These are phyloP conservation scores for Candida neerlandica DNA, from an alignment of 1,139 yeast genomes.

Conservation along the genomic window DNA sequence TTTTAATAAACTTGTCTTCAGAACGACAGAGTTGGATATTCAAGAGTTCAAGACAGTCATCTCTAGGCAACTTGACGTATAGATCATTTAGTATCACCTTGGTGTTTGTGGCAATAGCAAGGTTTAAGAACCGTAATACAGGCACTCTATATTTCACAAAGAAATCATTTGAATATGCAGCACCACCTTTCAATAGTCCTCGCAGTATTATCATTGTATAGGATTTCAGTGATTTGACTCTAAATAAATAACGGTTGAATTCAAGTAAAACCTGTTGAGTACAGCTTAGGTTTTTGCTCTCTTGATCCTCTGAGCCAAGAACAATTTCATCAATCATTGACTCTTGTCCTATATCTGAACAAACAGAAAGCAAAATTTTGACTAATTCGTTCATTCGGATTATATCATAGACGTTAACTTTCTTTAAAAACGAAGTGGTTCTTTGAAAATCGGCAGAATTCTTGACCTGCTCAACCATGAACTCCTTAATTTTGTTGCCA, in stretches of 20 bases:
- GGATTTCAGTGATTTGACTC: slow-evolving; percentile 9
- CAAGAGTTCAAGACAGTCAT: slow-evolving; percentile 25
- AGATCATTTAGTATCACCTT: slow-evolving; percentile 27
- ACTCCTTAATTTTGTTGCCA: slow-evolving; percentile 11
- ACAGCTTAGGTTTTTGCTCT: slow-evolving; percentile 12
- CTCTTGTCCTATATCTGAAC: slow-evolving; percentile 1
- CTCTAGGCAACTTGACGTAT: slow-evolving; percentile 20
- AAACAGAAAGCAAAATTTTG: neutral
- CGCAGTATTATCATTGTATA: slow-evolving; percentile 13
- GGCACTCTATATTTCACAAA: slow-evolving; percentile 11
- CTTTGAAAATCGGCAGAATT: slow-evolving; percentile 8
- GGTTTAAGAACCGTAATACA: slow-evolving; percentile 19
- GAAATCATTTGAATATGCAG: slow-evolving; percentile 7
- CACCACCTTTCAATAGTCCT: slow-evolving; percentile 11
- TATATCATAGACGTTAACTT: slow-evolving; percentile 23
- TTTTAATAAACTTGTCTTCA: slow-evolving; percentile 12
- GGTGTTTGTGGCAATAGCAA: slow-evolving; percentile 24
- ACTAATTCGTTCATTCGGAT: slow-evolving; percentile 20
- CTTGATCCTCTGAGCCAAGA: slow-evolving; percentile 16
- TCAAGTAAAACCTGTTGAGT: slow-evolving; percentile 22
- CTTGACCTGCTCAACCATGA: slow-evolving; percentile 5
- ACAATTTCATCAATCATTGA: slow-evolving; percentile 20
- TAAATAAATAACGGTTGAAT: slow-evolving; percentile 13
- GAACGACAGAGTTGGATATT: slow-evolving; percentile 20
- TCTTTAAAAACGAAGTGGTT: slow-evolving; percentile 19